Evolutionary conservation across 306 rosid genomes (phyloP), one percentile per base, ranked within the genome.

Genomic region (Betula pendula): DNA sequence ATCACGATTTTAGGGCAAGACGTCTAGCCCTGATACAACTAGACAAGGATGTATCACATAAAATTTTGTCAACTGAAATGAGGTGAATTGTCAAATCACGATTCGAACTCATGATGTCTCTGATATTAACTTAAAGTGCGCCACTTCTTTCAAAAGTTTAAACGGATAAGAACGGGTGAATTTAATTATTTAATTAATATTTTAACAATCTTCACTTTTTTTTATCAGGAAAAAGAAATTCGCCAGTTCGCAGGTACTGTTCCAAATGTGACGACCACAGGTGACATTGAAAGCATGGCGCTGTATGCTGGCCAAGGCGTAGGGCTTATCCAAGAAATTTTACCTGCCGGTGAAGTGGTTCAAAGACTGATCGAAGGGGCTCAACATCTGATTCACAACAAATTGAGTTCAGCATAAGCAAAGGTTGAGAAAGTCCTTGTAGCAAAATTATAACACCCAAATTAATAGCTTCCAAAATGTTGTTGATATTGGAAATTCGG

Each of bases 251-350:
- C 89, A 0, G 94, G 97, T 43, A 86, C 94, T 22, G 94, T 87
- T 43, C 98, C 97, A 13, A 94, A 91, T 65, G 27, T 0, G 70
- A 77, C 87, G 2, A 74, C 98, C 33, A 84, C 84, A 7, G 97
- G 92, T 43, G 96, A 91, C 74, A 73, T 93, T 7, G 96, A 89
- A 84, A 91, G 97, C 85, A 93, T 93, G 98, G 92, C 74, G 1
- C 75, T 93, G 97, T 93, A 87, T 88, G 96, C 92, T n/a, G 96
- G 96, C 9, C 53, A 89, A 84, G 85, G 93, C 51, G 97, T 88
- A 45, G 91, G 91, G 59, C 97, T 91, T 43, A 84, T 93, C 58
- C 86, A 84, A 83, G 93, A 88, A 80, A 88, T 91, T 42, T 55
- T 87, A 73, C 83, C 92, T 44, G 98, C 98, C 19, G 87, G 73